These are phyloP conservation scores for Hypholoma fasciculare DNA, from an alignment of 768 basidiomycete species.

Conservation along the genomic window DNA sequence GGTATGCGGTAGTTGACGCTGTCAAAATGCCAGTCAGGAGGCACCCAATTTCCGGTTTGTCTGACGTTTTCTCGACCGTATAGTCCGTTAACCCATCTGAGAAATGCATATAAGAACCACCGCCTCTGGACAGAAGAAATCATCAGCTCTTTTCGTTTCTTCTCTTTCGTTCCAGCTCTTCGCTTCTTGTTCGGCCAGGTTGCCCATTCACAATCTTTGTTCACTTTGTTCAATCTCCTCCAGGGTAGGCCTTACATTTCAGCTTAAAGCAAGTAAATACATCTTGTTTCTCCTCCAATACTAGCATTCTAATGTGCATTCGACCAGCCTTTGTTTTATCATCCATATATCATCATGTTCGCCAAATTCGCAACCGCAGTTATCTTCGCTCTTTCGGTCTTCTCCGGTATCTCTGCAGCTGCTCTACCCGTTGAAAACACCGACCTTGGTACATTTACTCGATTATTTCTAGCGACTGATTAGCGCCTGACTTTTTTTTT, in stretches of 20 bases:
- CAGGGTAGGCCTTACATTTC: constrained; percentile 30
- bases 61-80: not conserved
- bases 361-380: constrained; percentile 32
- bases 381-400: constrained; percentile 27
- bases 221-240: constrained; percentile 25
- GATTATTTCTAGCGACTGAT: not conserved
- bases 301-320: not conserved
- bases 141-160: constrained; percentile 14
- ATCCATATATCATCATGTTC: constrained; percentile 32
- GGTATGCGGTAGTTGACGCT: not conserved
- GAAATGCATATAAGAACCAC: too few species aligned
- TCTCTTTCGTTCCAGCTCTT: constrained; percentile 17
- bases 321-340: constrained; percentile 13
- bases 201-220: constrained; percentile 36
- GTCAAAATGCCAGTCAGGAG: not conserved
- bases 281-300: constrained; percentile 1
- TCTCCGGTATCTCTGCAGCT: constrained; percentile 31
- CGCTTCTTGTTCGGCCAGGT: constrained; percentile 38
- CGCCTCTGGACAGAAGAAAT: too few species aligned
- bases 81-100: too few species aligned
- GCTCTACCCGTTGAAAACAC: constrained; percentile 27
- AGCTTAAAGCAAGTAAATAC: constrained; percentile 26
- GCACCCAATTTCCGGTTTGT: not conserved
- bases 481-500: not conserved
- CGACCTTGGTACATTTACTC: constrained; percentile 24